Evolutionary conservation across 108 stramenopile species (phyloP), one percentile per base, ranked within the genome.

Genomic region (Epithemia pelagica): DNA sequence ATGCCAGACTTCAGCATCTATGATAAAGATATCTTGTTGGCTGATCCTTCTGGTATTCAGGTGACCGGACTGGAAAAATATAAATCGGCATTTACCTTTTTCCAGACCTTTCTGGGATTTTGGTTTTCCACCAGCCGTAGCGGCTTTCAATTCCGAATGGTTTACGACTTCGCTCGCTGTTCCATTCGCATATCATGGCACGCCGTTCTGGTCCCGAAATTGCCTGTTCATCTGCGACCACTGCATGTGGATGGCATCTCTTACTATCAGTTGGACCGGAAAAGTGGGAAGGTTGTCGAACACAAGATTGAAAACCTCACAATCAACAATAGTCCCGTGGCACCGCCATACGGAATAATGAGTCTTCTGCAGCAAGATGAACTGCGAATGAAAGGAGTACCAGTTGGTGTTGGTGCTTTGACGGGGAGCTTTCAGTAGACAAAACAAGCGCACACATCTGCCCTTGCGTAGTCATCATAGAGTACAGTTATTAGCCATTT

Each of bases 141-240:
- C 33, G 77, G 73, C 0, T 46, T 91, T 8, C 84, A 87, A 76
- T 77, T 59, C 58, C 83, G 90, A 22, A 88, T 91, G 86, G 83
- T 88, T 2, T 91, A 91, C 74, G 90, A 91, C 58, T 83, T 83
- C 51, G 71, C 76, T n/a, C 75, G 86, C 23, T 69, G 75, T 1
- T 85, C 87, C 29, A 88, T 91, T 64, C 79, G 86, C 25, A 71
- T 91, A 19, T 87, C 87, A 2, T 91, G 82, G 75, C 79, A 91
- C 65, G 87, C 74, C 24, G 73, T 85, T 2, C 60, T 91, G 27
- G 67, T 83, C 15, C 90, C 90, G 5, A 87, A 85, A 59, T 53
- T 85, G 20, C 76, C 76, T 54, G 58, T 83, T n/a, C 37, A 46
- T 46, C 76, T 73, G 1, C 68, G 71, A 32, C 70, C 87, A 1